phyloP scores from a whole-genome alignment of 2,329 filamentous ascomycete genomes.

The Fusarium pseudocircinatum region DNA sequence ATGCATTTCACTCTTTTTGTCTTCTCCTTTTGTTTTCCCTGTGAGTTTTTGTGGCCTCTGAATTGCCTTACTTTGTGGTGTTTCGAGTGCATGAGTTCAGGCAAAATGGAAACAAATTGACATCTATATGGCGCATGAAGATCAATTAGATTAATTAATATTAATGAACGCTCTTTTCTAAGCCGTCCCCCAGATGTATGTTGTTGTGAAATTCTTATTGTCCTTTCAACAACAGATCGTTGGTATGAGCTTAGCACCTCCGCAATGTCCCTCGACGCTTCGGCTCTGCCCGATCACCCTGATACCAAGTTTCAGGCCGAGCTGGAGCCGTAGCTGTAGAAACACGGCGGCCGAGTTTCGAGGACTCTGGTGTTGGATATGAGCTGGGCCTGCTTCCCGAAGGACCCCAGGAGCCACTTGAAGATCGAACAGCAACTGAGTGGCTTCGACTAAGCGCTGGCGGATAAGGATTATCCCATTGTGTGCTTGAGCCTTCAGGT shows the following conservation, averaged over 20 bases:
- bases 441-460: background rate
- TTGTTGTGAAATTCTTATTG: rapidly evolving
- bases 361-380: no score
- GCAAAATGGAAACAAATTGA: rapidly evolving
- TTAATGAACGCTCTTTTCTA: background rate
- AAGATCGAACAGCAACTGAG: background rate
- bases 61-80: rapidly evolving
- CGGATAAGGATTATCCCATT: rapidly evolving
- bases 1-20: background rate
- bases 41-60: background rate
- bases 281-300: background rate
- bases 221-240: rapidly evolving
- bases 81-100: background rate
- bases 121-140: rapidly evolving
- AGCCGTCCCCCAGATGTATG: background rate
- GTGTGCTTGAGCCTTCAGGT: rapidly evolving
- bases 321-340: background rate
- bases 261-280: background rate
- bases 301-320: background rate
- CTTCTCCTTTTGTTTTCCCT: rapidly evolving
- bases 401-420: background rate
- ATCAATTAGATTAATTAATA: rapidly evolving
- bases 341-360: rapidly evolving
- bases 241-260: background rate
- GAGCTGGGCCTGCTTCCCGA: rapidly evolving